Evolutionary conservation across 306 rosid genomes (phyloP).

Genomic region (Ormosia emarginata): DNA sequence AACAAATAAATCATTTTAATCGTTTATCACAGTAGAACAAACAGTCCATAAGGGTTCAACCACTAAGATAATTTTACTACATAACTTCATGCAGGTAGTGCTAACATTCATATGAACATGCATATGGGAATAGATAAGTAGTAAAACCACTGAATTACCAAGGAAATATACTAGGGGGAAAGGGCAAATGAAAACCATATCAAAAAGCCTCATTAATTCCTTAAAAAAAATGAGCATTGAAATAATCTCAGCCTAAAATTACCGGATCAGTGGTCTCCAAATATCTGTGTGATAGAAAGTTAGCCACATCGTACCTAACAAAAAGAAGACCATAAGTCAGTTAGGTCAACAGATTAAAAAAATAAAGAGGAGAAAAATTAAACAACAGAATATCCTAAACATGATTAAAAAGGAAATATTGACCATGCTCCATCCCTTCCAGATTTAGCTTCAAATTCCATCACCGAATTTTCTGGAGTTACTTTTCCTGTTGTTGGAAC

Average conservation of each 20-base stretch:
- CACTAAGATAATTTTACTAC: not conserved
- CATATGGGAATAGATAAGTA: not conserved
- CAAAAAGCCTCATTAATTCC: not conserved
- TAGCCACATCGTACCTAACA: slow-evolving; percentile 84
- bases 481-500: slow-evolving; percentile 57
- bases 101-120: not conserved
- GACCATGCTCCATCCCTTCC: slow-evolving; percentile 99
- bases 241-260: slow-evolving; percentile 39
- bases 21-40: not conserved
- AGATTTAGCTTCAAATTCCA: slow-evolving; percentile 98
- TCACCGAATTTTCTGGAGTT: slow-evolving; percentile 58
- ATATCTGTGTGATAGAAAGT: slow-evolving; percentile 76
- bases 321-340: slow-evolving; percentile 23
- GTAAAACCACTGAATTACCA: slow-evolving; percentile 8
- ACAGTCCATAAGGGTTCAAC: not conserved
- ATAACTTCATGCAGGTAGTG: not conserved
- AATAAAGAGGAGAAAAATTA: not conserved
- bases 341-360: slow-evolving; percentile 9
- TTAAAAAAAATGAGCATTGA: slow-evolving; percentile 8
- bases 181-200: slow-evolving; percentile 13
- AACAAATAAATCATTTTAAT: not conserved
- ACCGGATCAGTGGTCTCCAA: slow-evolving; percentile 90
- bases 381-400: slow-evolving; percentile 25
- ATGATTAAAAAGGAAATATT: slow-evolving; percentile 37
- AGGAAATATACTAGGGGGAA: not conserved